These are phyloP conservation scores for Lachancea sp. DNA, from an alignment of 805 yeast genomes.

Conservation along the genomic window DNA sequence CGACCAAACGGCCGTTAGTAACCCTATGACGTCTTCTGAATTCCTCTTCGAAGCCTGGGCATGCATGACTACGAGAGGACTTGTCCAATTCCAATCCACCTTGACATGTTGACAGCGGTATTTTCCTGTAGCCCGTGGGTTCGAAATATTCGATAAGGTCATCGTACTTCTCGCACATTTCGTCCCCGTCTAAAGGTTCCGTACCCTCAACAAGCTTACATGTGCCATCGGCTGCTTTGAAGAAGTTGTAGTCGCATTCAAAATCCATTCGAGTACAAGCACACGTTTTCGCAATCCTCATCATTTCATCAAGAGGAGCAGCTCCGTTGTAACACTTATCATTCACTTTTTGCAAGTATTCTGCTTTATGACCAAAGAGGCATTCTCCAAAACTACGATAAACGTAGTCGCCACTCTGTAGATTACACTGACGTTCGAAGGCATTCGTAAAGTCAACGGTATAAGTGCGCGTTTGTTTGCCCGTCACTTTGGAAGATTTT, in stretches of 20 bases:
- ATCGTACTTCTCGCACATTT: conserved; percentile 48
- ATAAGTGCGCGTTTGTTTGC: conserved; percentile 41
- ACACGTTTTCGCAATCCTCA: conserved; percentile 58
- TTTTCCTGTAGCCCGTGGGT: conserved; percentile 87
- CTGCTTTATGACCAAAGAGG: conserved; percentile 64
- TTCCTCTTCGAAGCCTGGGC: conserved; percentile 80
- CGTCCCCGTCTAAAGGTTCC: conserved; percentile 56
- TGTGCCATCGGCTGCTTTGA: conserved; percentile 65
- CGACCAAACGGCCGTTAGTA: conserved; percentile 46
- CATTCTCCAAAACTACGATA: conserved; percentile 58
- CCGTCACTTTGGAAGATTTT: conserved; percentile 39
- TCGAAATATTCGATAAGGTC: conserved; percentile 65
- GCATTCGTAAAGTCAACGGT: conserved; percentile 53
- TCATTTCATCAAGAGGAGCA: conserved; percentile 52
- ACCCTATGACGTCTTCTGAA: conserved; percentile 50
- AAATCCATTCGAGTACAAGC: conserved; percentile 79
- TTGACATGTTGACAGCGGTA: conserved; percentile 78
- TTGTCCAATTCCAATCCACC: conserved; percentile 73
- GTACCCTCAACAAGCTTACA: conserved; percentile 78
- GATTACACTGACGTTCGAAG: conserved; percentile 48
- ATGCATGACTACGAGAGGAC: conserved; percentile 52
- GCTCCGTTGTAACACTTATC: conserved; percentile 62
- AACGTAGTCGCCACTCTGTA: conserved; percentile 54
- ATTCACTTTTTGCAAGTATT: conserved; percentile 51
- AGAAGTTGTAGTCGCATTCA: conserved; percentile 90